Evolutionary conservation across 345 rosid species (phyloP), one percentile per base, ranked within the genome.

Genomic region (Pugionium cornutum): DNA sequence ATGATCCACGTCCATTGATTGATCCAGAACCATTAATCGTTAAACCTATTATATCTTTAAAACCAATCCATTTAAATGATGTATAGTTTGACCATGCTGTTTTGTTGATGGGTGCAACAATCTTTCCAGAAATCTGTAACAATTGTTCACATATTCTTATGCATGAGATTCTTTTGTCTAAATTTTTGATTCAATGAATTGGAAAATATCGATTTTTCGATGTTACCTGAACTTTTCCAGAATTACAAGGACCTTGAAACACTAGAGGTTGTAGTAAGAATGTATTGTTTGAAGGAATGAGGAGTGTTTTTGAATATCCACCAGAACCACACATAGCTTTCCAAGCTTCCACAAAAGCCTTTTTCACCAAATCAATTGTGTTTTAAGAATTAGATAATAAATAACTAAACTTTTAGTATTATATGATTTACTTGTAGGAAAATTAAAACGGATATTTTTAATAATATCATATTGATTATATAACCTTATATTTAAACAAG

Each of bases 281-380:
- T 5, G 67, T 83, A n/a, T 30, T 78, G 1, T 52, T 30, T 2
- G 43, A 25, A 5, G 86, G 83, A 30, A 85, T 11, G n/a, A 29
- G 4, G 6, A 80, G 43, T 8, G 62, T 48, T 18, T 57, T 52
- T 7, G 0, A 2, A n/a, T 7, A 4, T 2, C 66, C 48, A 52
- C 58, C 45, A 25, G 76, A 25, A 36, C 60, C 28, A 60, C 86
- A 83, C 45, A 63, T 54, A 40, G 40, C 57, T 39, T 18, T 28
- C 90, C 87, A 85, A 37, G 87, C 84, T 33, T 66, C 34, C 6
- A 61, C 62, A 42, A 81, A 83, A 11, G 84, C 84, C 87, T 78
- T 44, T 28, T 42, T 2, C 31, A 3, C 7, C 2, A 10, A 27
- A 6, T n/a, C 2, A 28, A 7, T 3, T 28, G 18, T 18, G 27